Evolutionary conservation across 169 alveolate genomes (phyloP).

Genomic region (Plasmodium gonderi): DNA sequence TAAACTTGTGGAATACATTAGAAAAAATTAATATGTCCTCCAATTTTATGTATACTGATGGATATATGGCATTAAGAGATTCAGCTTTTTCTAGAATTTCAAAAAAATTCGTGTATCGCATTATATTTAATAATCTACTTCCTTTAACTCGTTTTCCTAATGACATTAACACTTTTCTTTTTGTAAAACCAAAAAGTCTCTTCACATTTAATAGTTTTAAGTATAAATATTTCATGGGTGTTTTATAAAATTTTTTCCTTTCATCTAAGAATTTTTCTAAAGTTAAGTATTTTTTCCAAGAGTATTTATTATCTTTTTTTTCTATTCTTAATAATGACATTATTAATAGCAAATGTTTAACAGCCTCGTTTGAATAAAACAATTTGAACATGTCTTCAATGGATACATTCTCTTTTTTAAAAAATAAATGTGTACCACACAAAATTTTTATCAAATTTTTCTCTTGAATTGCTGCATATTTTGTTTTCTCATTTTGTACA

Average conservation of each 20-base stretch:
- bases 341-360: slow-evolving; percentile 33
- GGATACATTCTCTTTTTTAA: slow-evolving; percentile 49
- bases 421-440: slow-evolving; percentile 64
- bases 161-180: neutral
- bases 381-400: slow-evolving; percentile 19
- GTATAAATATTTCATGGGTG: slow-evolving; percentile 57
- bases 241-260: slow-evolving; percentile 38
- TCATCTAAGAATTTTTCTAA: slow-evolving; percentile 54
- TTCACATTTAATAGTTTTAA: slow-evolving; percentile 18
- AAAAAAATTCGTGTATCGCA: slow-evolving; percentile 23
- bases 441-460: slow-evolving; percentile 47
- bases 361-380: neutral
- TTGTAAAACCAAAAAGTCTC: neutral
- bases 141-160: slow-evolving; percentile 11
- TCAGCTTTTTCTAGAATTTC: slow-evolving; percentile 57
- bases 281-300: slow-evolving; percentile 61
- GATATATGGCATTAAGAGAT: slow-evolving; percentile 14
- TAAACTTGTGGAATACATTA: slow-evolving; percentile 48
- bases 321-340: slow-evolving; percentile 53
- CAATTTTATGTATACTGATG: slow-evolving; percentile 26
- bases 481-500: slow-evolving; percentile 9
- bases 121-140: slow-evolving; percentile 7
- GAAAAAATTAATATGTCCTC: slow-evolving; percentile 51
- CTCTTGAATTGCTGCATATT: slow-evolving; percentile 19
- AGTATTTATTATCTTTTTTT: slow-evolving; percentile 16